Base-by-base conservation (phyloP, 179 eudicot species). In the Carnegiea gigantea region DNA sequence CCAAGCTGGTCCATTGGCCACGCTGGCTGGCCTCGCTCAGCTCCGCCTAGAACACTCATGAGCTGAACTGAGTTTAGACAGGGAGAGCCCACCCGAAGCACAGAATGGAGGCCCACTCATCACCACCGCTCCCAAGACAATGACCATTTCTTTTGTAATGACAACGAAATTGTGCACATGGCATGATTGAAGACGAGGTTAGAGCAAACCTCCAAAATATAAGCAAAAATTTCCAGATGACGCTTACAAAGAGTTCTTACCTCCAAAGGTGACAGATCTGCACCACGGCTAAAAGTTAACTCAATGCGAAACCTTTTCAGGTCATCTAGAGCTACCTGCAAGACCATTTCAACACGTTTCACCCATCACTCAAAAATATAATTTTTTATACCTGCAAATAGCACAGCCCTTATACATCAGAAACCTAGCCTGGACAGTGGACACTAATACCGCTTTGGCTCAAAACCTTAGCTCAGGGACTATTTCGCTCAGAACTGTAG, bases 231-330 rank as follows among this genome's bases (percentile, higher is more conserved):
- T 40, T 40, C 44, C 44, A 7, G 44, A 40, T 40, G n/a, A 36
- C 21, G 15, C 43, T 70, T 36, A 15, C 73, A 36, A 70, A 36
- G n/a, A 36, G 46, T 9, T 20, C 48, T 88, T 89, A 95, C 99
- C 98, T 95, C 97, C 88, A 95, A 81, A 24, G 98, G 98, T 26
- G 97, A 94, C 79, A 94, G 92, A 88, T 95, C 99, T 77, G 99
- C 99, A 77, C 99, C 99, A 23, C 99, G 93, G 86, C 99, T 95
- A 86, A 95, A 95, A 83, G 99, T 95, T 91, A 95, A 78, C 84
- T 95, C 99, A 14, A 94, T 82, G 82, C 99, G 97, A 78, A 89
- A 95, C 80, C 98, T 86, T 85, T 90, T 91, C 44, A 92, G 96
- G 78, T 95, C 99, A 82, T 95, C 99, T 76, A 94, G 82, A 83